Base-by-base conservation (phyloP, 177 flowering plant species). In the Viscum album region DNA sequence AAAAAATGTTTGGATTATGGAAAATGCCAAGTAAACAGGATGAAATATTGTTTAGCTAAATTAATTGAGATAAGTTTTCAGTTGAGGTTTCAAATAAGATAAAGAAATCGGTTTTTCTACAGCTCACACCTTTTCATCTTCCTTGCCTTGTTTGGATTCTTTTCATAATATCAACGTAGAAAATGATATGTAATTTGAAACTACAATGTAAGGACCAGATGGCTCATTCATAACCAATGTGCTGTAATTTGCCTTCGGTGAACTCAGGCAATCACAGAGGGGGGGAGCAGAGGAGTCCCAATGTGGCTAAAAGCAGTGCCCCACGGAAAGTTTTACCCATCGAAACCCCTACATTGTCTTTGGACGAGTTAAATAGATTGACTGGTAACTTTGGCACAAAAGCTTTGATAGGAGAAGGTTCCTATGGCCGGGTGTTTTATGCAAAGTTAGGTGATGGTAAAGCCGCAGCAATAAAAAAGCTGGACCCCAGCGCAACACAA, bases 351-450 rank as follows among this genome's bases (percentile, higher is more conserved):
- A 80, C 80, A 15, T 64, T 89, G 36, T 60, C 89, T 52, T 70
- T 91, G 70, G 85, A 78, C 59, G 96, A 89, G 77, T 75, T 91
- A 62, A 88, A 82, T 67, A 79, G 77, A 74, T 28, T 78, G 62
- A 89, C 97, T 0, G 74, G 81, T 41, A 85, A 89, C 72, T 91
- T 91, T 68, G 96, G 97, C 8, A 13, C 77, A 2, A 86, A 91
- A 70, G 79, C 91, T 50, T 81, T 91, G 81, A 81, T 91, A 11
- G 97, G 97, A n/a, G 97, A 91, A 81, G 97, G 97, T 17, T 90
- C 97, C 5, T 90, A 89, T 74, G 95, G 89, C 66, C 83, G 95
- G 3, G 97, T 89, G 60, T 91, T 85, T 72, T 76, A 66, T 71
- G 97, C 86, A 28, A 88, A 80, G 74, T 71, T 86, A 29, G 80